phyloP scores from a whole-genome alignment of 768 basidiomycete genomes.

The Pisolithus marmoratus region DNA sequence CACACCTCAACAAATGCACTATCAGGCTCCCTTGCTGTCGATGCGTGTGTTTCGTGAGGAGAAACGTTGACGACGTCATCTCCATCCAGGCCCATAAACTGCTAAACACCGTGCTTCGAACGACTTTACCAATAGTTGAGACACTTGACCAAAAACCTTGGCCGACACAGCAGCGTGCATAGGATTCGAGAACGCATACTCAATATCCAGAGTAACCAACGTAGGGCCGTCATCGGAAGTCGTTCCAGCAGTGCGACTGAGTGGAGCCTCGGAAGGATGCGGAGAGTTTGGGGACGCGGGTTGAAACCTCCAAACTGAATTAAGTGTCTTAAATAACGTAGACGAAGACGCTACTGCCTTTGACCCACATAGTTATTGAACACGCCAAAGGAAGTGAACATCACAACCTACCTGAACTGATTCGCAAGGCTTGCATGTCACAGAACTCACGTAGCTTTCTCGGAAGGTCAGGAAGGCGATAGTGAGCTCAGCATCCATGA shows the following conservation, averaged over 20 bases:
- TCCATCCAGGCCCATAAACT: constrained; percentile 54
- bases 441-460: constrained; percentile 83
- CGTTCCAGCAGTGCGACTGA: constrained; percentile 1
- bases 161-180: constrained; percentile 79
- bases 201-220: constrained; percentile 76
- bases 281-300: constrained; percentile 43
- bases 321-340: constrained; percentile 66
- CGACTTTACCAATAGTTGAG: constrained; percentile 83
- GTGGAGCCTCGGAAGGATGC: constrained; percentile 25
- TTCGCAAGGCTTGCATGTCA: constrained; percentile 72
- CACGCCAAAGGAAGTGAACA: background rate
- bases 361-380: constrained; percentile 4
- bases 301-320: constrained; percentile 71
- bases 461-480: constrained; percentile 84
- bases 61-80: constrained; percentile 7
- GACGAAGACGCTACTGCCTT: constrained; percentile 70
- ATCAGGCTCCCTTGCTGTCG: too few relatives aligned
- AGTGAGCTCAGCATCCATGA: constrained; percentile 79
- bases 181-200: constrained; percentile 84
- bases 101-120: constrained; percentile 81
- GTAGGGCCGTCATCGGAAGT: constrained; percentile 45
- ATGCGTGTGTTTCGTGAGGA: too few relatives aligned
- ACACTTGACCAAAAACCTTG: constrained; percentile 82
- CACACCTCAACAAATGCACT: too few relatives aligned
- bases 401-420: constrained; percentile 64